Percentiles rank a stretch among this genome's conserved stretches.
These are phyloP conservation scores for Nephromyces sp. DNA, from an alignment of 169 alveolate genomes.

Conservation along the genomic window DNA sequence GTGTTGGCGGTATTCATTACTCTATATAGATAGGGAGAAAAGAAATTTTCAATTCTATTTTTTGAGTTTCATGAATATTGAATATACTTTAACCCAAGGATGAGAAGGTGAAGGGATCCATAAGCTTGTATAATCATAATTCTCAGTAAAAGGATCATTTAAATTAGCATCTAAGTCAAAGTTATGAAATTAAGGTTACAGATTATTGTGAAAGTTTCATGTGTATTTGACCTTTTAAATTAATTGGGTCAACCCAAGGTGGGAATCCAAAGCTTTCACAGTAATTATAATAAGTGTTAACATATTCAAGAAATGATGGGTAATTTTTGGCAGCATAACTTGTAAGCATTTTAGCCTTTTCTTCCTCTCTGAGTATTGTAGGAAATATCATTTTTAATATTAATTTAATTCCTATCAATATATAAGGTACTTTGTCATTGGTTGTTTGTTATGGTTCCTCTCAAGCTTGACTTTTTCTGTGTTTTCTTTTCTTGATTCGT, in stretches of 20 bases:
- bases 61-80: not conserved
- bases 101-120: constrained; percentile 19
- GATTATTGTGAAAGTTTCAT: too few relatives aligned
- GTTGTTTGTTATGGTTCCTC: too few relatives aligned
- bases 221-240: not conserved
- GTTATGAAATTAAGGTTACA: too few relatives aligned
- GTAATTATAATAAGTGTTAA: constrained; percentile 5
- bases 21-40: not conserved
- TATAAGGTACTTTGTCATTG: too few relatives aligned
- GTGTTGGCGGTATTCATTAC: constrained; percentile 32
- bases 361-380: not conserved
- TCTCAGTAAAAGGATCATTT: not conserved
- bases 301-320: constrained; percentile 1
- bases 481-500: too few relatives aligned
- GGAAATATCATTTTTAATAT: too few relatives aligned
- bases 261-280: constrained; percentile 9
- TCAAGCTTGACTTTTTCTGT: too few relatives aligned
- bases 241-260: constrained; percentile 17
- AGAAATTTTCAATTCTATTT: not conserved
- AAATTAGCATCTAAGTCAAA: not conserved
- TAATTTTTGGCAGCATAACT: constrained; percentile 1
- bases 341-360: not conserved
- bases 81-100: not conserved
- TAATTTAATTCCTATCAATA: too few relatives aligned
- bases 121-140: constrained; percentile 2